Conservation (phyloP, 306 rosid genomes). For the Cotoneaster glaucophyllus region DNA sequence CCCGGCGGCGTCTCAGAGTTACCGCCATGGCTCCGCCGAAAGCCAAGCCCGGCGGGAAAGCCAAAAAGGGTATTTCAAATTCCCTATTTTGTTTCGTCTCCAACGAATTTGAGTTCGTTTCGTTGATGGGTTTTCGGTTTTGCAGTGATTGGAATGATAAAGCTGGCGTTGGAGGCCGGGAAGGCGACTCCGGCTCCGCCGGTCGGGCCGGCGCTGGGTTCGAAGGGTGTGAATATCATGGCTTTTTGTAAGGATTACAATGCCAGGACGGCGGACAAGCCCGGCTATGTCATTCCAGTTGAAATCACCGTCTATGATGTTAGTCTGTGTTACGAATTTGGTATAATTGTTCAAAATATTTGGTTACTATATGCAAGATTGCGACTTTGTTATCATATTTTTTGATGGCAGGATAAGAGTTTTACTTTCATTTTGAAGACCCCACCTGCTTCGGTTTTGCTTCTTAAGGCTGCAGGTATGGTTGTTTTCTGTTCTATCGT, state of each 20-base stretch:
- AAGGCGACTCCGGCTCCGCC: constrained; percentile 99
- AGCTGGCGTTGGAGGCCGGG: constrained; percentile 96
- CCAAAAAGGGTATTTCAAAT: constrained; percentile 64
- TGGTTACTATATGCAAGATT: not conserved
- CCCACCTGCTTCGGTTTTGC: constrained; percentile 94
- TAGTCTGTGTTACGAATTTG: constrained; percentile 5
- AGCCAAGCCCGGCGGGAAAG: constrained; percentile 78
- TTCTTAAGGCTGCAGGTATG: constrained; percentile 96
- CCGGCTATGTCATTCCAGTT: constrained; percentile 93
- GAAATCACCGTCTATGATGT: constrained; percentile 97
- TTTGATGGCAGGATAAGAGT: constrained; percentile 65
- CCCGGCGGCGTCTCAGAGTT: constrained; percentile 47
- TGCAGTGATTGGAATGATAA: constrained; percentile 80
- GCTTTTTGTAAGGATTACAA: constrained; percentile 97
- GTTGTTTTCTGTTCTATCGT: not conserved
- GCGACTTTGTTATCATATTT: not conserved
- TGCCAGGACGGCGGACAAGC: constrained; percentile 88
- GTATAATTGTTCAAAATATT: not conserved
- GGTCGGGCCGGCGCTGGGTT: constrained; percentile 96
- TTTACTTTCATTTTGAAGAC: constrained; percentile 91
- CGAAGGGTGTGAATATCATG: constrained; percentile 97
- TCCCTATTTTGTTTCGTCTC: not conserved
- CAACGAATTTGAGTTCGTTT: not conserved
- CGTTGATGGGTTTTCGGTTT: not conserved
- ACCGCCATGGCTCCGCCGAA: constrained; percentile 96